Evolutionary conservation across 1,284 basidiomycete genomes (phyloP).

Genomic region (Sporisorium scitamineum): DNA sequence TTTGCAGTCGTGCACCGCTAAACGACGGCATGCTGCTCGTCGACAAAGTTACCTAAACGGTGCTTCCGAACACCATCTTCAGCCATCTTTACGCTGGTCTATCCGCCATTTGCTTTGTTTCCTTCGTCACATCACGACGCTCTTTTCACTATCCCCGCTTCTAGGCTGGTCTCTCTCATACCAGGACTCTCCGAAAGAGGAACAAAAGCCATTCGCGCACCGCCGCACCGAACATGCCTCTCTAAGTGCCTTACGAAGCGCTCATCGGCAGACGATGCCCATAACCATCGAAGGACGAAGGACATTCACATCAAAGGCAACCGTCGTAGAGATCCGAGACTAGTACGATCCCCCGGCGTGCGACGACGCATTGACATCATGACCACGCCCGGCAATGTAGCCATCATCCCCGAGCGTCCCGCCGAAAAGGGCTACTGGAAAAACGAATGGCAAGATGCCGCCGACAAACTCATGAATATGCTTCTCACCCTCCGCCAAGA

Average conservation of each 20-base stretch:
- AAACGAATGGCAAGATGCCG: conserved; percentile 32
- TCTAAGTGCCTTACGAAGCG: background rate
- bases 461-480: conserved; percentile 39
- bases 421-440: conserved; percentile 47
- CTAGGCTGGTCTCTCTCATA: background rate
- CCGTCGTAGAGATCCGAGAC: too few relatives aligned
- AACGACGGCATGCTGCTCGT: background rate
- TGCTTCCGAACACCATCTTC: conserved; percentile 1
- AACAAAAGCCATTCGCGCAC: background rate
- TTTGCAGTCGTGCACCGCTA: background rate
- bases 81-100: background rate
- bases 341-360: background rate
- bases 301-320: background rate
- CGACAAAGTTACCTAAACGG: background rate
- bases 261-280: background rate
- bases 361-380: conserved; percentile 10
- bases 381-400: conserved; percentile 27
- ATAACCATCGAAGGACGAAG: background rate
- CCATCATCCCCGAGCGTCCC: conserved; percentile 48
- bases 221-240: background rate
- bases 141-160: background rate
- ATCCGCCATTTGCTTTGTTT: background rate
- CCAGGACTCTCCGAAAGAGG: background rate
- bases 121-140: background rate
- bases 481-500: conserved; percentile 39